Evolutionary conservation across 495 filamentous ascomycete species (phyloP).

Genomic region (Aspergillus haitiensis): DNA sequence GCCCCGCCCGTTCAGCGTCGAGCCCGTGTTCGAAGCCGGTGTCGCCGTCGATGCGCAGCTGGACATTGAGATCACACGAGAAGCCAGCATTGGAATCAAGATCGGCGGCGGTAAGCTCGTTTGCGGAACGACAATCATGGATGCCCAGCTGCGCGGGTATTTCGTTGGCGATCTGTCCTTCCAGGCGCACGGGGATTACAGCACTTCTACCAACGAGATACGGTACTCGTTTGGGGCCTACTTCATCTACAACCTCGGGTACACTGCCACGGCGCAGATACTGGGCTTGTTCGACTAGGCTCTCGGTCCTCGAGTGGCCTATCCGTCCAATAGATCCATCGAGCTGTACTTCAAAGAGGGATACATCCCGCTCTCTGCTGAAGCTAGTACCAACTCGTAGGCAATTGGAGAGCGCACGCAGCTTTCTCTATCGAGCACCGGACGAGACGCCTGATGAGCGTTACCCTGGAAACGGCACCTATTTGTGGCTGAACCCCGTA

Average conservation of each 20-base stretch:
- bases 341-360: slow-evolving; percentile 14
- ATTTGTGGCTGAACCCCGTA: background rate
- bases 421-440: background rate
- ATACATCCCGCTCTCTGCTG: slow-evolving; percentile 2
- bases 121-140: slow-evolving; percentile 23
- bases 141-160: slow-evolving; percentile 28
- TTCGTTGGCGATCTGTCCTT: slow-evolving; percentile 22
- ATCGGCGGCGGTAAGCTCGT: slow-evolving; percentile 25
- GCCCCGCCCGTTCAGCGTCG: slow-evolving; percentile 15
- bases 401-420: background rate
- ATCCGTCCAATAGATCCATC: slow-evolving; percentile 7
- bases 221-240: slow-evolving; percentile 24
- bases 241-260: slow-evolving; percentile 29
- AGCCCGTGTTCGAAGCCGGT: slow-evolving; percentile 26
- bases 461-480: background rate
- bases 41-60: slow-evolving; percentile 24
- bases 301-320: slow-evolving; percentile 16
- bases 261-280: slow-evolving; percentile 25
- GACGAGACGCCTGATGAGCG: background rate
- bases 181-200: slow-evolving; percentile 21
- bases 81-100: slow-evolving; percentile 30
- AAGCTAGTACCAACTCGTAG: background rate
- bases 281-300: slow-evolving; percentile 25
- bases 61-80: slow-evolving; percentile 23
- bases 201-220: slow-evolving; percentile 3